Percentiles rank a stretch among this genome's conserved stretches.
Evolutionary conservation across 768 basidiomycete genomes (phyloP).

Genomic region (Sistotremastrum niveocremeum): DNA sequence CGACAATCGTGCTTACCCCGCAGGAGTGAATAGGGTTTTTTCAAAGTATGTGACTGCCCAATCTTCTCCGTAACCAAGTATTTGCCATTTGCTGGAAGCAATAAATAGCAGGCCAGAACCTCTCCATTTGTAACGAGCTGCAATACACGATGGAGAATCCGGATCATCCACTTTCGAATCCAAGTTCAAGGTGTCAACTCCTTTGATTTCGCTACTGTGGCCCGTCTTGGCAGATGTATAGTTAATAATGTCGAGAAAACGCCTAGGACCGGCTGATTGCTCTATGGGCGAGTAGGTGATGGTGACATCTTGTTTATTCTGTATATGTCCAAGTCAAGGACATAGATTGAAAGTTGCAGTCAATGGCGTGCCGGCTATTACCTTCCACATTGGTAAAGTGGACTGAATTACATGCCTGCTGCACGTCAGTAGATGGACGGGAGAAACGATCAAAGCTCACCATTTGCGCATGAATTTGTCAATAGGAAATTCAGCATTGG

Average conservation of each 20-base stretch:
- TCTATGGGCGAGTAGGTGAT: conserved; percentile 21
- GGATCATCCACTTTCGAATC: conserved; percentile 3
- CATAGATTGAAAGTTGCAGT: background rate
- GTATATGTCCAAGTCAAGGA: background rate
- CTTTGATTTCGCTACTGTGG: conserved; percentile 14
- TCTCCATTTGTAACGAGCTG: conserved; percentile 23
- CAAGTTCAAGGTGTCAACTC: conserved; percentile 14
- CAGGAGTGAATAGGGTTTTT: conserved; percentile 30
- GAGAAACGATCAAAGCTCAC: conserved; percentile 2
- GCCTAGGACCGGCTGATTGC: conserved; percentile 3
- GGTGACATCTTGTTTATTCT: conserved; percentile 27
- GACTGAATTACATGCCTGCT: conserved; percentile 23
- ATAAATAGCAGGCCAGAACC: conserved; percentile 23
- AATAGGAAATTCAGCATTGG: conserved; percentile 1
- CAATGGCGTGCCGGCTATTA: conserved; percentile 8
- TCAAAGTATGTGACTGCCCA: conserved; percentile 25
- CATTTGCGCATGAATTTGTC: conserved; percentile 14
- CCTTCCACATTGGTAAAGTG: conserved; percentile 31
- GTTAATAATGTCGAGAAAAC: conserved; percentile 24
- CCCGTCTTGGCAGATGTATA: conserved; percentile 16
- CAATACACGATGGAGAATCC: background rate
- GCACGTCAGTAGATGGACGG: background rate
- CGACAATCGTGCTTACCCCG: conserved; percentile 11
- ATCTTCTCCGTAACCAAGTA: conserved; percentile 20
- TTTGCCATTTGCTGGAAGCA: conserved; percentile 26